Evolutionary conservation across 2,329 filamentous ascomycete species (phyloP).

Genomic region (Fusarium tanahbumbuense): DNA sequence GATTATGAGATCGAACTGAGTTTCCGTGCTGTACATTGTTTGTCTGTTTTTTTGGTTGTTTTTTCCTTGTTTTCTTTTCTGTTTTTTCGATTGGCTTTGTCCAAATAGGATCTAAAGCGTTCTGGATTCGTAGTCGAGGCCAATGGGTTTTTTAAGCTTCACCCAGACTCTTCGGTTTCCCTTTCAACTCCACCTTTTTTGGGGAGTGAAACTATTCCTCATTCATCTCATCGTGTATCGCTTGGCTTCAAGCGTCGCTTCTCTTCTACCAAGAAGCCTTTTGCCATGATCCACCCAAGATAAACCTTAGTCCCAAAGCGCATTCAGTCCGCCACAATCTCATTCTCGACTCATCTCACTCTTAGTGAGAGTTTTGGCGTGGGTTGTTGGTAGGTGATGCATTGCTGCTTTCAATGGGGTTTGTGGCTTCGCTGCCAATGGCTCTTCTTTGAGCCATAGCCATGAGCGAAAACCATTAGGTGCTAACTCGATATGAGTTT

Average conservation of each 20-base stretch:
- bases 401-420: slow-evolving; percentile 23
- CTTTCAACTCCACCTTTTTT: slow-evolving; percentile 21
- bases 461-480: slow-evolving; percentile 5
- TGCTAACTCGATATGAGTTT: slow-evolving; percentile 13
- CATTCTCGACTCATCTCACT: slow-evolving; percentile 14
- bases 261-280: slow-evolving; percentile 24
- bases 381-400: slow-evolving; percentile 21
- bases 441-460: slow-evolving; percentile 29
- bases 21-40: slow-evolving; percentile 4
- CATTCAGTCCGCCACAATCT: slow-evolving; percentile 32
- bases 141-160: slow-evolving; percentile 10
- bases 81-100: slow-evolving; percentile 12
- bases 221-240: slow-evolving; percentile 30
- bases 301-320: slow-evolving; percentile 27
- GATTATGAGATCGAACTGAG: slow-evolving; percentile 4
- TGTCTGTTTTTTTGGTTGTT: slow-evolving; percentile 9
- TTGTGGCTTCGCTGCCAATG: slow-evolving; percentile 32
- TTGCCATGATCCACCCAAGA: slow-evolving; percentile 25
- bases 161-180: slow-evolving; percentile 16
- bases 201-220: slow-evolving; percentile 31
- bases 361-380: slow-evolving; percentile 12
- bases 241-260: slow-evolving; percentile 24
- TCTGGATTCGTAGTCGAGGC: slow-evolving; percentile 14
- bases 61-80: slow-evolving; percentile 9
- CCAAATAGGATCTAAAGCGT: slow-evolving; percentile 21